Percentiles rank a stretch among this genome's conserved stretches.
Evolutionary conservation across 1,139 yeast genomes (phyloP).

Genomic region (Candida tetrigidarum): DNA sequence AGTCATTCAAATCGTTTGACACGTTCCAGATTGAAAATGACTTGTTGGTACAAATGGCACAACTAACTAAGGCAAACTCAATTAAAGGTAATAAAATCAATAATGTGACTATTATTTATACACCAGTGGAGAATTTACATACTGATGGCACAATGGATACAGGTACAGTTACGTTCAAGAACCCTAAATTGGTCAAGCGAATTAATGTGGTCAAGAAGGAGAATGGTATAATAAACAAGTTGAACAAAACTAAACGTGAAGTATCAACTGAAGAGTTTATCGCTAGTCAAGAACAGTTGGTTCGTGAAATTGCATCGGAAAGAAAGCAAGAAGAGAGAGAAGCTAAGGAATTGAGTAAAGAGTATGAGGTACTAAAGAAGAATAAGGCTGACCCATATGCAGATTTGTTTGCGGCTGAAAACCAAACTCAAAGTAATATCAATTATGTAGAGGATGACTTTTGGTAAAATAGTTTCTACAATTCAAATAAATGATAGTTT

Average conservation of each 20-base stretch:
- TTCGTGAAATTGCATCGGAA: conserved; percentile 38
- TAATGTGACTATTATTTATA: conserved; percentile 70
- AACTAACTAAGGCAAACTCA: conserved; percentile 79
- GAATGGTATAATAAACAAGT: conserved; percentile 64
- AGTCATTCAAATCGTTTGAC: conserved; percentile 31
- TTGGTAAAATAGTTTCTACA: conserved; percentile 39
- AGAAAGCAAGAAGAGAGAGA: conserved; percentile 38
- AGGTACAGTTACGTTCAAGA: conserved; percentile 81
- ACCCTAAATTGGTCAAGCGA: conserved; percentile 56
- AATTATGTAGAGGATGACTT: conserved; percentile 73
- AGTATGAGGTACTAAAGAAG: conserved; percentile 29
- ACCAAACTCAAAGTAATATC: conserved; percentile 54
- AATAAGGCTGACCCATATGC: conserved; percentile 56
- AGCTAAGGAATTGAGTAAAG: conserved; percentile 23
- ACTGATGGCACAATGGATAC: conserved; percentile 78
- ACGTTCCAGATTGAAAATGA: conserved; percentile 50
- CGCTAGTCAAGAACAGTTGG: conserved; percentile 43
- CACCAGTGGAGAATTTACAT: conserved; percentile 75
- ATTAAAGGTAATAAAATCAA: conserved; percentile 77
- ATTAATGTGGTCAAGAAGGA: conserved; percentile 61
- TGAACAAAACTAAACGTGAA: conserved; percentile 66
- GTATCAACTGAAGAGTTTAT: conserved; percentile 54
- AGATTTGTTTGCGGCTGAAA: conserved; percentile 50
- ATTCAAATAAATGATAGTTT: no score
- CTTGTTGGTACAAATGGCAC: conserved; percentile 66